These are phyloP conservation scores for Boletus patriciae DNA, from an alignment of 768 basidiomycete genomes.

Conservation along the genomic window DNA sequence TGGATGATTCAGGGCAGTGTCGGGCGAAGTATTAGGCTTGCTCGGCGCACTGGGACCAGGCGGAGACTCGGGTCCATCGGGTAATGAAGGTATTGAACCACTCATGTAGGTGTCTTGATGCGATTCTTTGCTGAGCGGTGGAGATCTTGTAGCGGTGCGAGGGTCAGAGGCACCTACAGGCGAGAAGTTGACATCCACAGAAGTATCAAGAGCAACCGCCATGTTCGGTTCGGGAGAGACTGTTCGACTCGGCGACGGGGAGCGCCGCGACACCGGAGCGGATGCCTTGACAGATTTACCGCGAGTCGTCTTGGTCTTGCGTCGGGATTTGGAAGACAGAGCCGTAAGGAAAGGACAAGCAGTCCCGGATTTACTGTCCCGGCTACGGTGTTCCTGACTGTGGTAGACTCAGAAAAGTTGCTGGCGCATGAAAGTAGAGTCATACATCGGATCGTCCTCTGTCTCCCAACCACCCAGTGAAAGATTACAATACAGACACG, in stretches of 20 bases:
- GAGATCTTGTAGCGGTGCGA: neutral
- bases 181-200: constrained; percentile 1
- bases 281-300: constrained; percentile 22
- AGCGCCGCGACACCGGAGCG: constrained; percentile 10
- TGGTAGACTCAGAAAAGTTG: constrained; percentile 4
- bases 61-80: neutral
- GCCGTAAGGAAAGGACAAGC: constrained; percentile 45
- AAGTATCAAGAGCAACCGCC: neutral
- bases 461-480: constrained; percentile 84
- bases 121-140: neutral
- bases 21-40: neutral
- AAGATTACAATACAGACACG: constrained; percentile 82
- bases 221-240: neutral
- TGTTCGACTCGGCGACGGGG: constrained; percentile 13
- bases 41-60: neutral
- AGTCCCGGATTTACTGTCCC: constrained; percentile 48
- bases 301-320: constrained; percentile 23
- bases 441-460: constrained; percentile 85
- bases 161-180: neutral
- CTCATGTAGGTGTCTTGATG: neutral
- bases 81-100: neutral
- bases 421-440: neutral
- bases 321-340: constrained; percentile 22
- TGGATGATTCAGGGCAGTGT: neutral
- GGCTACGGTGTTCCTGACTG: constrained; percentile 76